Conservation (phyloP, 1,284 basidiomycete genomes). For the Tilletia setariae region DNA sequence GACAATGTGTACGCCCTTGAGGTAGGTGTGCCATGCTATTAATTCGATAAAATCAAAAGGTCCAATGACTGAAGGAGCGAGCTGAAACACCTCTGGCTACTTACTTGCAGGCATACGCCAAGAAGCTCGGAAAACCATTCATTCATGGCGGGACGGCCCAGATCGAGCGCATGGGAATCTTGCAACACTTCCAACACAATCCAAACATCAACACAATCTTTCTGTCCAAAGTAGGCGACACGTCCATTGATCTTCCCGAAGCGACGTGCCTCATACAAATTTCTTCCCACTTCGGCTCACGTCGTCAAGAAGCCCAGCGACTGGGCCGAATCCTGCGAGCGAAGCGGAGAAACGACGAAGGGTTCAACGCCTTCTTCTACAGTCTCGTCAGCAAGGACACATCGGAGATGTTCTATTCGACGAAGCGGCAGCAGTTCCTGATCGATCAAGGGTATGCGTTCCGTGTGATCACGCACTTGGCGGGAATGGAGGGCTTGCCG, state of each 20-base stretch:
- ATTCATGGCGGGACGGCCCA: constrained; percentile 97
- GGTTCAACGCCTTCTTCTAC: constrained; percentile 99
- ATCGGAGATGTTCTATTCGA: constrained; percentile 99
- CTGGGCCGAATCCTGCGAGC: constrained; percentile 89
- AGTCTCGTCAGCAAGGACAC: constrained; percentile 98
- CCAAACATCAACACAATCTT: constrained; percentile 95
- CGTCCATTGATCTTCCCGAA: constrained; percentile 97
- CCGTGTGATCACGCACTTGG: constrained; percentile 97
- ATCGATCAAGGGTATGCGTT: constrained; percentile 99
- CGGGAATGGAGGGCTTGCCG: constrained; percentile 80
- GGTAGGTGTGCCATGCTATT: no score
- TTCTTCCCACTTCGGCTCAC: constrained; percentile 98
- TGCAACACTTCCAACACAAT: constrained; percentile 93
- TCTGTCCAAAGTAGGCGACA: constrained; percentile 98
- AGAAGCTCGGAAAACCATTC: constrained; percentile 86
- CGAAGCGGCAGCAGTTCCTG: constrained; percentile 96
- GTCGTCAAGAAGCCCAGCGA: constrained; percentile 94
- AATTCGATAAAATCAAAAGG: no score
- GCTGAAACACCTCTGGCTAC: no score
- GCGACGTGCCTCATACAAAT: constrained; percentile 99
- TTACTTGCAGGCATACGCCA: constrained; percentile 94
- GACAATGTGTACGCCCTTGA: constrained; percentile 97
- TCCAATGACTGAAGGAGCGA: no score
- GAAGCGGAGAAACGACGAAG: constrained; percentile 96
- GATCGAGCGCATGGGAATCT: constrained; percentile 88